Evolutionary conservation across 2,329 filamentous ascomycete genomes (phyloP).

Genomic region (Zalaria obscura): DNA sequence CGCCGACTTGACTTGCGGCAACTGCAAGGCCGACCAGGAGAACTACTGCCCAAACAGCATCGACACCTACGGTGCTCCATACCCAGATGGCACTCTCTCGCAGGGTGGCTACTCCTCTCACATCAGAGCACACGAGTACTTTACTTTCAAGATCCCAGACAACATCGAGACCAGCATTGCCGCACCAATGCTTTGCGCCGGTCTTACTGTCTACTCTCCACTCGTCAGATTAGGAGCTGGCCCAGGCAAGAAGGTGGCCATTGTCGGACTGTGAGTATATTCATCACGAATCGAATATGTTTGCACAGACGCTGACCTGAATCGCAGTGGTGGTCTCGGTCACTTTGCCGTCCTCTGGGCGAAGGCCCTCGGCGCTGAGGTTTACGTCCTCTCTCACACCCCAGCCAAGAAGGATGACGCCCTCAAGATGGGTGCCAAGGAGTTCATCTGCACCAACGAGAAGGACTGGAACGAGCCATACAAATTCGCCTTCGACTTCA

Average conservation of each 20-base stretch:
- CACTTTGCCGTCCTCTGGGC: conserved; percentile 36
- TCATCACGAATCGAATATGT: background rate
- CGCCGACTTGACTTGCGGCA: conserved; percentile 33
- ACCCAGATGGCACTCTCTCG: conserved; percentile 45
- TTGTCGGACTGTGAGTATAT: conserved; percentile 42
- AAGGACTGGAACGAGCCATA: conserved; percentile 44
- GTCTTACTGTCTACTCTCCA: conserved; percentile 66
- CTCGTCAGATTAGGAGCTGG: conserved; percentile 62
- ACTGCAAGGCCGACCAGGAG: conserved; percentile 38
- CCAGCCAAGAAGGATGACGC: conserved; percentile 47
- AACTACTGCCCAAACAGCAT: conserved; percentile 37
- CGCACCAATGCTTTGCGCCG: conserved; percentile 62
- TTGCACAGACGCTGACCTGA: background rate
- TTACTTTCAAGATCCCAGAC: conserved; percentile 62
- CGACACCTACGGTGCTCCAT: conserved; percentile 35
- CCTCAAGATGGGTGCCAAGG: conserved; percentile 43
- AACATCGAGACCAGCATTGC: conserved; percentile 45
- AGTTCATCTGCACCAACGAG: conserved; percentile 44
- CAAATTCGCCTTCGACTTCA: conserved; percentile 55
- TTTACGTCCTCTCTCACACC: conserved; percentile 46
- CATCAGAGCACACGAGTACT: conserved; percentile 65
- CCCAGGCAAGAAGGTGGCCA: conserved; percentile 57
- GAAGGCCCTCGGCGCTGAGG: conserved; percentile 43
- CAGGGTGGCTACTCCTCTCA: conserved; percentile 56
- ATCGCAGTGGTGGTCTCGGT: conserved; percentile 29